Evolutionary conservation across 2,329 filamentous ascomycete species (phyloP).

Genomic region (Ambrosiella xylebori): DNA sequence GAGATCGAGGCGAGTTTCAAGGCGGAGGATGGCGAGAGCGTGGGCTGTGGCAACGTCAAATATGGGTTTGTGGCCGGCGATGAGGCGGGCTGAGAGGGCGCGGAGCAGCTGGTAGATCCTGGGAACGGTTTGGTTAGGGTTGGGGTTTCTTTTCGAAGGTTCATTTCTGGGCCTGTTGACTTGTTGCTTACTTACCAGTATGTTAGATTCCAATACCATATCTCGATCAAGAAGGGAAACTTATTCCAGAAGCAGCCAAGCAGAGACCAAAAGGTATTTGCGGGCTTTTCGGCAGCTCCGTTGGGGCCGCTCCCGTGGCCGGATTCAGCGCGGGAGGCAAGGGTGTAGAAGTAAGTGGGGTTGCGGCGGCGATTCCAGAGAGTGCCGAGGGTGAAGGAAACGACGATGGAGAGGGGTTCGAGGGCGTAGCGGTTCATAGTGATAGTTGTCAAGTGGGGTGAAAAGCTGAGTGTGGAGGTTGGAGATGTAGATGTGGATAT

Average conservation of each 20-base stretch:
- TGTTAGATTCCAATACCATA: constrained; percentile 23
- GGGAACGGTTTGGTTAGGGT: neutral
- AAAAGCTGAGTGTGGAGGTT: neutral
- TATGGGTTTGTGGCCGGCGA: constrained; percentile 22
- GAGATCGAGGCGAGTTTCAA: constrained; percentile 23
- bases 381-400: constrained; percentile 5
- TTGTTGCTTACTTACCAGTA: constrained; percentile 19
- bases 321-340: constrained; percentile 1
- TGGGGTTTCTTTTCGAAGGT: neutral
- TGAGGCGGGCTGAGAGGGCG: constrained; percentile 25
- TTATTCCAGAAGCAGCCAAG: constrained; percentile 19
- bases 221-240: constrained; percentile 21
- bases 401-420: constrained; percentile 11
- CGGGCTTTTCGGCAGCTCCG: neutral
- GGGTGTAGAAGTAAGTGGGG: constrained; percentile 7
- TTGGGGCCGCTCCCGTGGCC: neutral
- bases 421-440: constrained; percentile 5
- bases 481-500: neutral
- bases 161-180: neutral
- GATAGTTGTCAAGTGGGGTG: neutral
- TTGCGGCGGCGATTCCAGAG: constrained; percentile 9
- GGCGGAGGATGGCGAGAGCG: constrained; percentile 23
- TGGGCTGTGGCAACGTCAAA: constrained; percentile 24
- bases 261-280: constrained; percentile 15
- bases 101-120: constrained; percentile 28